Percentiles rank a stretch among this genome's conserved stretches.
Conservation (phyloP, 495 filamentous ascomycete genomes). For the Gamarada debralockiae region DNA sequence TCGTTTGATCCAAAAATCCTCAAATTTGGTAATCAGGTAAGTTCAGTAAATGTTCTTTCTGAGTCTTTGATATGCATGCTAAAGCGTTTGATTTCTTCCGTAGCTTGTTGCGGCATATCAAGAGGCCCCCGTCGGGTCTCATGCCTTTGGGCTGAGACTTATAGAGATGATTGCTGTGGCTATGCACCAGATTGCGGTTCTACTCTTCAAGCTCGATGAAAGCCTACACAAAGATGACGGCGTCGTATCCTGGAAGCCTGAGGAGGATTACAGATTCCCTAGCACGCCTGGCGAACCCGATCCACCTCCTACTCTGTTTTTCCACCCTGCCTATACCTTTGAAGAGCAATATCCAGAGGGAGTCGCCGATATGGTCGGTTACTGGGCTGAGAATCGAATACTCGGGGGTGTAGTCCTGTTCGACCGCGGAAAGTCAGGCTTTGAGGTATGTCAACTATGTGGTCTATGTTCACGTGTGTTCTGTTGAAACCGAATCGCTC, state of each 20-base stretch:
- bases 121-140: background rate
- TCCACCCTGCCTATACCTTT: slow-evolving; percentile 20
- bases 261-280: background rate
- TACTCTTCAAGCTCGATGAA: slow-evolving; percentile 17
- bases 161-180: slow-evolving; percentile 26
- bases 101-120: too few species aligned
- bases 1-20: too few species aligned
- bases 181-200: slow-evolving; percentile 24
- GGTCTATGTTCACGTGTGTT: background rate
- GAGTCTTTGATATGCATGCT: too few species aligned
- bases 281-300: background rate
- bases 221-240: slow-evolving; percentile 1
- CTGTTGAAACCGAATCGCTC: background rate
- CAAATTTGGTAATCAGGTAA: too few species aligned
- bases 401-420: slow-evolving; percentile 29
- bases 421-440: slow-evolving; percentile 15
- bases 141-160: slow-evolving; percentile 13
- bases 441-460: background rate
- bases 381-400: slow-evolving; percentile 30
- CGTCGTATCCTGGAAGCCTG: too few species aligned
- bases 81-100: too few species aligned
- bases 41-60: too few species aligned
- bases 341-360: slow-evolving; percentile 25
- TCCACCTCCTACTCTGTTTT: slow-evolving; percentile 21
- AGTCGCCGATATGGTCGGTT: slow-evolving; percentile 28